Conservation (phyloP, 1,284 basidiomycete genomes). For the Ceraceosorus bombacis region DNA sequence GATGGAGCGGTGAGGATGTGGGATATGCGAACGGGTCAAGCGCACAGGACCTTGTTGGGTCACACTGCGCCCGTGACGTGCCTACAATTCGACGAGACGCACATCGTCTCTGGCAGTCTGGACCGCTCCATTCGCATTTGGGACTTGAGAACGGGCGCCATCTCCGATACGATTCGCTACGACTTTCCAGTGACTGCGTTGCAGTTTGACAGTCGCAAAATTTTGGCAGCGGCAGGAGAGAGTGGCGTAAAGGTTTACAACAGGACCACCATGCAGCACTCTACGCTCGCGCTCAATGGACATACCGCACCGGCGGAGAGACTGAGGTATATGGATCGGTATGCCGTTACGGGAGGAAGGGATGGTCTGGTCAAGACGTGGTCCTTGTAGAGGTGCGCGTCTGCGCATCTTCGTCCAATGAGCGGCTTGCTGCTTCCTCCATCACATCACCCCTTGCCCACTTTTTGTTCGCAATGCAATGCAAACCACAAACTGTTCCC, state of each 20-base stretch:
- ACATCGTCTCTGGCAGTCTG: slow-evolving; percentile 81
- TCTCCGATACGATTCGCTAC: slow-evolving; percentile 80
- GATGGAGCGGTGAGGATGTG: slow-evolving; percentile 98
- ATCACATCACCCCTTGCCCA: too few species aligned
- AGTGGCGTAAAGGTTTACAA: slow-evolving; percentile 94
- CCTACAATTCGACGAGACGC: slow-evolving; percentile 91
- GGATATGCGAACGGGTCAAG: slow-evolving; percentile 99
- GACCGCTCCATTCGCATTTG: slow-evolving; percentile 73
- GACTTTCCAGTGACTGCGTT: slow-evolving; percentile 83
- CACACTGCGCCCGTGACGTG: slow-evolving; percentile 90
- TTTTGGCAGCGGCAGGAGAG: slow-evolving; percentile 86
- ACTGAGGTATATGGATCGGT: slow-evolving; percentile 91
- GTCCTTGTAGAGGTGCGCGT: slow-evolving; percentile 60
- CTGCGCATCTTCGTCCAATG: too few species aligned
- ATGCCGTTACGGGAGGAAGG: slow-evolving; percentile 80
- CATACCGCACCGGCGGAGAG: slow-evolving; percentile 83
- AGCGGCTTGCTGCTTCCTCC: too few species aligned
- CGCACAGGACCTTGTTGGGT: slow-evolving; percentile 83
- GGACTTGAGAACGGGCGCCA: slow-evolving; percentile 86
- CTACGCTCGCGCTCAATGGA: slow-evolving; percentile 75
- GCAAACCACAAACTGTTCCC: too few species aligned
- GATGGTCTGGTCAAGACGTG: slow-evolving; percentile 88
- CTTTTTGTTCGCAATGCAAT: too few species aligned
- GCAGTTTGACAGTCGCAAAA: slow-evolving; percentile 88
- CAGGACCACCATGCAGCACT: slow-evolving; percentile 82